Base-by-base conservation (phyloP, 768 basidiomycete genomes). In the Crassisporium funariophilum region DNA sequence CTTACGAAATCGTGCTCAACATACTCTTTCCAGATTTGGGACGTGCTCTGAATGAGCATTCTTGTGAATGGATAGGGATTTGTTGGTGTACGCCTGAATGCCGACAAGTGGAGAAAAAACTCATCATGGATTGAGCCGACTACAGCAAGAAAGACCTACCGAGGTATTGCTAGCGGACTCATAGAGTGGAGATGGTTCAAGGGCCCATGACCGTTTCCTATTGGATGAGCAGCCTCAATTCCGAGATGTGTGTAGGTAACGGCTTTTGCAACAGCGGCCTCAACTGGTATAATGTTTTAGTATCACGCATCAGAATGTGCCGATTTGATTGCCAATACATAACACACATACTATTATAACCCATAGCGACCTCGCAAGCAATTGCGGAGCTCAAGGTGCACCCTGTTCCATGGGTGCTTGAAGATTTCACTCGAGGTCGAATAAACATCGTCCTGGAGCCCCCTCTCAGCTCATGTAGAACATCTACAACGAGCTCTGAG, bases 301-400 rank as follows among this genome's bases (percentile, higher is more conserved):
- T n/a, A 4, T 41, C 31, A 36, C 7, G 11, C 11, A n/a, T n/a
- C n/a, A 21, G 25, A 1, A 1, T 7, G 19, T 19, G 22, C 4
- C 5, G 13, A 12, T 17, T 10, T 7, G 36, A 33, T 7, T n/a
- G 17, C 27, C 21, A 15, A 54, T 11, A n/a, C 29, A 11, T n/a
- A 31, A 31, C 10, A 31, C 29, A 31, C 50, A 23, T 27, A 75
- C 77, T 60, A 41, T 76, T 73, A 49, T n/a, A 52, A 40, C 81
- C 83, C 35, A 69, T 71, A 2, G 80, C 86, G 12, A 94, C 69
- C 4, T 74, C 73, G 44, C 82, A 83, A 2, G 85, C 84, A 13
- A 95, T 76, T 0, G 91, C 89, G 0, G 93, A 84, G 36, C 84
- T 86, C n/a, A 97, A 72, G 0, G 94, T 97, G 62, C 93, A 97